phyloP scores from a whole-genome alignment of 371 early-diverging fungal species.

The Coemansia sp. region DNA sequence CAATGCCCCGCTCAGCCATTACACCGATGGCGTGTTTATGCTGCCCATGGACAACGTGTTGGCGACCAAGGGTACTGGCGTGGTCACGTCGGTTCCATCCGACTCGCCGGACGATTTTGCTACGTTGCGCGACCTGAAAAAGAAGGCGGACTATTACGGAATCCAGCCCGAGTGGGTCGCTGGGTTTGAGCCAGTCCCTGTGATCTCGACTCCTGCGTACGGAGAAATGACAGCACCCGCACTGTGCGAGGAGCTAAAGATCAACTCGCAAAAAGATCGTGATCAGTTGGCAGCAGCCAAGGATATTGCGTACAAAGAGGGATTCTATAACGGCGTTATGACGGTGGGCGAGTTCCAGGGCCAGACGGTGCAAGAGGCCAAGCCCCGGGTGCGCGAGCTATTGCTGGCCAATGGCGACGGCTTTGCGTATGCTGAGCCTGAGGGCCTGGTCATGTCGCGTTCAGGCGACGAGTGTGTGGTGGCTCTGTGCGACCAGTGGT shows the following conservation, averaged over 20 bases:
- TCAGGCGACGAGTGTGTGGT: conserved; percentile 99
- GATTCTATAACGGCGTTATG: conserved; percentile 23
- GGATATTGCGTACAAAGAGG: conserved; percentile 96
- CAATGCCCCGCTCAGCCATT: conserved; percentile 82
- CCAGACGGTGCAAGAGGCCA: too few species aligned
- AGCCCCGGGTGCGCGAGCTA: too few species aligned
- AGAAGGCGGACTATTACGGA: conserved; percentile 94
- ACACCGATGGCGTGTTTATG: conserved; percentile 77
- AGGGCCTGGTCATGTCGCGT: conserved; percentile 92
- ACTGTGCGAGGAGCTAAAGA: conserved; percentile 87
- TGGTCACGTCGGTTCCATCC: conserved; percentile 97
- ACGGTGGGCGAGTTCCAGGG: too few species aligned
- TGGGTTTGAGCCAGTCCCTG: conserved; percentile 79
- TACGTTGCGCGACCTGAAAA: conserved; percentile 75
- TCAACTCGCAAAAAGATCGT: conserved; percentile 93
- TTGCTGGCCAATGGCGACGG: conserved; percentile 68
- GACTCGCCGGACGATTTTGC: conserved; percentile 98
- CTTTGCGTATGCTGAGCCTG: conserved; percentile 96
- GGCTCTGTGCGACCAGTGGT: conserved; percentile 99
- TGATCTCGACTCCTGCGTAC: conserved; percentile 84
- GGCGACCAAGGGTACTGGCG: conserved; percentile 96
- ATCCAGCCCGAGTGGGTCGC: conserved; percentile 88
- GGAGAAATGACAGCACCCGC: conserved; percentile 84
- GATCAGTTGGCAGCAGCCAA: conserved; percentile 89
- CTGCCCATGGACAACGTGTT: conserved; percentile 97